Percentiles rank a stretch among this genome's conserved stretches.
Conservation (phyloP, 768 basidiomycete genomes). For the Tylopilus plumbeoviolaceoides region DNA sequence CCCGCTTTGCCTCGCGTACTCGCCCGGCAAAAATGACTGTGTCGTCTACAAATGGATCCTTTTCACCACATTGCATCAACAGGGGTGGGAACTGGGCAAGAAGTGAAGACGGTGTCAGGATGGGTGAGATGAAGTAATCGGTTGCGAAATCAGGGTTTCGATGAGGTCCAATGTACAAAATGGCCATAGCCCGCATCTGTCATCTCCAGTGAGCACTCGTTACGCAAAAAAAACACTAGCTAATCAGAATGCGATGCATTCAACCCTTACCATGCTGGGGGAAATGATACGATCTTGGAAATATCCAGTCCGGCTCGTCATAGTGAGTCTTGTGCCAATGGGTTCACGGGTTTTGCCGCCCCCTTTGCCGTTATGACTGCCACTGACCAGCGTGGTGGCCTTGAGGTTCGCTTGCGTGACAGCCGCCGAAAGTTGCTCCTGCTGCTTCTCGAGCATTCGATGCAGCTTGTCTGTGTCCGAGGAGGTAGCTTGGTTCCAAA, state of each 20-base stretch:
- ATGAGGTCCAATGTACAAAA: constrained; percentile 91
- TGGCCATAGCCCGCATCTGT: constrained; percentile 99
- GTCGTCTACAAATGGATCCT: constrained; percentile 94
- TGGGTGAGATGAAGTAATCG: constrained; percentile 95
- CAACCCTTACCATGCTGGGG: constrained; percentile 83
- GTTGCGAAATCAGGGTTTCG: constrained; percentile 91
- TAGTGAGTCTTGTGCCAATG: constrained; percentile 85
- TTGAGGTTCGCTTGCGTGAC: constrained; percentile 48
- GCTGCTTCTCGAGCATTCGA: constrained; percentile 41
- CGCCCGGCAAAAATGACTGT: constrained; percentile 95
- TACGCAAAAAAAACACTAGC: not conserved
- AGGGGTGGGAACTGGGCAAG: constrained; percentile 93
- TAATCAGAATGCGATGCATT: constrained; percentile 5
- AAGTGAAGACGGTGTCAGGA: constrained; percentile 77
- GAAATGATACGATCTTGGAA: constrained; percentile 93
- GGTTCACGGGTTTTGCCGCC: constrained; percentile 45
- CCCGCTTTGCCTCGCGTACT: constrained; percentile 90
- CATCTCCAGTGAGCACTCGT: constrained; percentile 8
- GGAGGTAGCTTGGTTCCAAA: constrained; percentile 37
- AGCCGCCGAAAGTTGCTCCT: constrained; percentile 48
- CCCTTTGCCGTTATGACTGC: constrained; percentile 25
- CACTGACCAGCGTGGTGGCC: constrained; percentile 36
- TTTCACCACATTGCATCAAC: constrained; percentile 93
- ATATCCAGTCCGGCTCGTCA: constrained; percentile 92
- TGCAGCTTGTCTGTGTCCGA: constrained; percentile 14